Conservation (phyloP, 331 rosid species). For the Erythrophleum ivorense region DNA sequence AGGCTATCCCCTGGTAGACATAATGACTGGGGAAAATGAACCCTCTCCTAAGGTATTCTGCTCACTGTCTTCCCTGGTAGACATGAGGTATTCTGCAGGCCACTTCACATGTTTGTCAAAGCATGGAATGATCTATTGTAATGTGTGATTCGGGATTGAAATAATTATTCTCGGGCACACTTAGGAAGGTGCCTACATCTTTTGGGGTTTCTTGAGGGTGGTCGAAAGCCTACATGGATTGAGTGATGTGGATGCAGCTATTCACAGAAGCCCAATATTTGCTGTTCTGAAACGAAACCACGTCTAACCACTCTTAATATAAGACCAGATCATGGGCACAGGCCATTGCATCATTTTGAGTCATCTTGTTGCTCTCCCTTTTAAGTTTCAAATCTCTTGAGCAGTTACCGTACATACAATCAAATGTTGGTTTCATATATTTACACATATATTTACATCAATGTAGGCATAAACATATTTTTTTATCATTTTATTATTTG, state of each 20-base stretch:
- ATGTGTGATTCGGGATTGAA: slow-evolving; percentile 2
- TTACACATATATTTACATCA: neutral
- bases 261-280: slow-evolving; percentile 23
- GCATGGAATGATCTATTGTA: neutral
- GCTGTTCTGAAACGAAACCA: slow-evolving; percentile 16
- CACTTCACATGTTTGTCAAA: neutral
- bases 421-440: slow-evolving; percentile 2
- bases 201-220: slow-evolving; percentile 24
- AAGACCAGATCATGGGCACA: slow-evolving; percentile 11
- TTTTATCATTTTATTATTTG: slow-evolving; percentile 34
- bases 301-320: slow-evolving; percentile 18
- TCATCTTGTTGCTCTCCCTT: slow-evolving; percentile 6
- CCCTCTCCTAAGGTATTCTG: slow-evolving; percentile 86
- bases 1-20: slow-evolving; percentile 93
- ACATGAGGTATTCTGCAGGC: slow-evolving; percentile 55
- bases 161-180: slow-evolving; percentile 8
- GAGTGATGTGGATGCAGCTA: slow-evolving; percentile 26
- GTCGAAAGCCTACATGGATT: neutral
- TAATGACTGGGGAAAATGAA: slow-evolving; percentile 94
- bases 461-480: slow-evolving; percentile 1
- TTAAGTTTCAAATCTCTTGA: slow-evolving; percentile 13
- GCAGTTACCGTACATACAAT: neutral
- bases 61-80: neutral
- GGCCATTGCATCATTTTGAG: slow-evolving; percentile 10
- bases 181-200: slow-evolving; percentile 12